phyloP scores from a whole-genome alignment of 805 yeast genomes.

The Clavispora phyllophila region DNA sequence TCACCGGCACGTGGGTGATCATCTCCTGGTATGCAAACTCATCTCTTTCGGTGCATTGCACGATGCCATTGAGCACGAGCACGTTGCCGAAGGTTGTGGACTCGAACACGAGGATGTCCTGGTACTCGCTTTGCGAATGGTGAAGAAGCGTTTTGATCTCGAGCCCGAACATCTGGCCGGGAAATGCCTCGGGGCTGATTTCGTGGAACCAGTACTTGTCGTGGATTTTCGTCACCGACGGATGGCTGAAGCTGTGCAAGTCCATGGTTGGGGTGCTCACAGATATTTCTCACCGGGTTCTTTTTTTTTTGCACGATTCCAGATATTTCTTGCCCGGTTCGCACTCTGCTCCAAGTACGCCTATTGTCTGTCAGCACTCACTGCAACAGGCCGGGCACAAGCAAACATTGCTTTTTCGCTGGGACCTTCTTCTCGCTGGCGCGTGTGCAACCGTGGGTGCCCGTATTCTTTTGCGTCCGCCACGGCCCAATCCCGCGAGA shows the following conservation, averaged over 20 bases:
- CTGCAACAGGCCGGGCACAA: too few relatives aligned
- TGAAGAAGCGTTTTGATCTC: slow-evolving; percentile 62
- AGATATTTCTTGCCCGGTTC: too few relatives aligned
- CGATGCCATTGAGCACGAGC: slow-evolving; percentile 80
- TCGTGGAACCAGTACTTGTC: slow-evolving; percentile 71
- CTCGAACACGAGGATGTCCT: slow-evolving; percentile 76
- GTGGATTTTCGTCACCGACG: slow-evolving; percentile 21
- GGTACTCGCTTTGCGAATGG: slow-evolving; percentile 64
- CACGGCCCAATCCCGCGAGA: too few relatives aligned
- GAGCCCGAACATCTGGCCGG: slow-evolving; percentile 80
- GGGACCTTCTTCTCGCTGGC: too few relatives aligned
- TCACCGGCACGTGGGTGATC: slow-evolving; percentile 78
- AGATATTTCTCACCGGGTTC: too few relatives aligned
- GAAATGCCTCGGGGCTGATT: slow-evolving; percentile 62
- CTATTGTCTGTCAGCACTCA: too few relatives aligned
- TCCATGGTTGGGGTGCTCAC: slow-evolving; percentile 1
- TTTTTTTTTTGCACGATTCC: too few relatives aligned
- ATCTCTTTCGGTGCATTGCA: slow-evolving; percentile 88
- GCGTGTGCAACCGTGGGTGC: too few relatives aligned
- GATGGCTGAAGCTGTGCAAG: slow-evolving; percentile 18
- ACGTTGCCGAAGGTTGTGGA: slow-evolving; percentile 81
- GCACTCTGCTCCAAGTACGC: too few relatives aligned
- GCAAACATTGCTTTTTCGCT: too few relatives aligned
- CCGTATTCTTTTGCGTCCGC: background rate
- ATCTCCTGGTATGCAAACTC: slow-evolving; percentile 93